These are phyloP conservation scores for Cutaneotrichosporon sp. DNA, from an alignment of 1,284 basidiomycete genomes.

Conservation along the genomic window DNA sequence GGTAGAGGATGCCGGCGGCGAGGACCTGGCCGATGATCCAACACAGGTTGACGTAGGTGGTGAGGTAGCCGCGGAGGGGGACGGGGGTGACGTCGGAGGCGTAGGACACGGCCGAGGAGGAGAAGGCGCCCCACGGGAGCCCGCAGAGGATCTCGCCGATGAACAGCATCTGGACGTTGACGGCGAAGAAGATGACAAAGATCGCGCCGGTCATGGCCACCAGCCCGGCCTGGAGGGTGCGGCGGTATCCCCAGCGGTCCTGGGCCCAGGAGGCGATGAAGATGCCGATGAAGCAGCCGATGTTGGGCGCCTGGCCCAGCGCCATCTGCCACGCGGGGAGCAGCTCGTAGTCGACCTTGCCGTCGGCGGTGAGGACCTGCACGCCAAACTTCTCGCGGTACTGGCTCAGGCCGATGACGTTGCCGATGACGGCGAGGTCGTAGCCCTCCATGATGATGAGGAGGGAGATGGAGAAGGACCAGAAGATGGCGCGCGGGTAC, in stretches of 20 bases:
- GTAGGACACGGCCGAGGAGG: slow-evolving; percentile 44
- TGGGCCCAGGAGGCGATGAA: slow-evolving; percentile 26
- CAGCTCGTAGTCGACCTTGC: slow-evolving; percentile 26
- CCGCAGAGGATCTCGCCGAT: slow-evolving; percentile 34
- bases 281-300: slow-evolving; percentile 33
- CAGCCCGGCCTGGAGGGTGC: slow-evolving; percentile 30
- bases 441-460: slow-evolving; percentile 21
- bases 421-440: slow-evolving; percentile 17
- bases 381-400: slow-evolving; percentile 25
- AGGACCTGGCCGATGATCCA: slow-evolving; percentile 54
- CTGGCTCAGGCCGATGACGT: slow-evolving; percentile 15
- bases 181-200: slow-evolving; percentile 51
- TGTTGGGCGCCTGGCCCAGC: slow-evolving; percentile 25
- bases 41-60: slow-evolving; percentile 56
- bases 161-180: slow-evolving; percentile 23
- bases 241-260: slow-evolving; percentile 33
- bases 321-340: slow-evolving; percentile 33
- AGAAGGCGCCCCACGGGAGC: slow-evolving; percentile 55
- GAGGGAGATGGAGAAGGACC: slow-evolving; percentile 26
- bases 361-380: not conserved
- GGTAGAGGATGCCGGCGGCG: slow-evolving; percentile 31
- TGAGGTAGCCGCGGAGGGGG: slow-evolving; percentile 33
- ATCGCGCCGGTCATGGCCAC: slow-evolving; percentile 40
- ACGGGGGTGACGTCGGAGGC: slow-evolving; percentile 57
- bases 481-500: slow-evolving; percentile 24